A percentile compares a stretch with the other conserved stretches of the same genome.
These are phyloP conservation scores for Didymella sp. DNA, from an alignment of 2,329 filamentous ascomycete species.

Conservation along the genomic window DNA sequence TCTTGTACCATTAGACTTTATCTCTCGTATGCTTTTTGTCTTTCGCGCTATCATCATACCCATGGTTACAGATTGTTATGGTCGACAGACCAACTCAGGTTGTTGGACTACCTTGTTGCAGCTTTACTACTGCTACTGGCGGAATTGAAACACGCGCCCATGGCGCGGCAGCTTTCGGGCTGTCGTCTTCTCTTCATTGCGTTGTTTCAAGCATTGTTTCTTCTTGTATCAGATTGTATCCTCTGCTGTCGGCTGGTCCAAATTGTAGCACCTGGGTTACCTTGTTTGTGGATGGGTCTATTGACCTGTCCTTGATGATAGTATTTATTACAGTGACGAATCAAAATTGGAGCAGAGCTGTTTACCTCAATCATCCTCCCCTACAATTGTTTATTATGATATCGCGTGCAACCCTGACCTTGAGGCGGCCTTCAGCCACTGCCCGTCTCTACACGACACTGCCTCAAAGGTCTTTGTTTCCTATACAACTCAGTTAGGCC, in stretches of 20 bases:
- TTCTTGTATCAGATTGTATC: conserved; percentile 22
- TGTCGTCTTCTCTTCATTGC: conserved; percentile 21
- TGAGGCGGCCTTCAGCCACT: background rate
- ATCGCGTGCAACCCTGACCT: background rate
- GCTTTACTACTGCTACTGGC: conserved; percentile 11
- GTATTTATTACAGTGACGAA: conserved; percentile 25
- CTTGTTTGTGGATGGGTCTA: conserved; percentile 18
- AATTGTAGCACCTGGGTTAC: conserved; percentile 34
- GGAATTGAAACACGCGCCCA: conserved; percentile 33
- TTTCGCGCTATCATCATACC: conserved; percentile 22
- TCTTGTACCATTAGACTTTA: conserved; percentile 41
- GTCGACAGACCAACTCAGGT: conserved; percentile 20
- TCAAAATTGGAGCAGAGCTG: conserved; percentile 26
- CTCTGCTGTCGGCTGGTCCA: conserved; percentile 32
- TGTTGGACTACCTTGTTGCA: conserved; percentile 12
- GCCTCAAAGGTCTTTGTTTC: background rate
- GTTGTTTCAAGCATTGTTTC: conserved; percentile 22
- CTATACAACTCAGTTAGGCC: too few species aligned
- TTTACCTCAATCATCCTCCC: conserved; percentile 1
- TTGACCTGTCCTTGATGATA: conserved; percentile 22
- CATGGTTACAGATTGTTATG: conserved; percentile 20
- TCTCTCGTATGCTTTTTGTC: conserved; percentile 15
- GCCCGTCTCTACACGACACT: background rate
- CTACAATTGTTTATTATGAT: conserved; percentile 3
- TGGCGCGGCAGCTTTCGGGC: conserved; percentile 34